phyloP scores from a whole-genome alignment of 75 land plant genomes.

The Picea glauca region DNA sequence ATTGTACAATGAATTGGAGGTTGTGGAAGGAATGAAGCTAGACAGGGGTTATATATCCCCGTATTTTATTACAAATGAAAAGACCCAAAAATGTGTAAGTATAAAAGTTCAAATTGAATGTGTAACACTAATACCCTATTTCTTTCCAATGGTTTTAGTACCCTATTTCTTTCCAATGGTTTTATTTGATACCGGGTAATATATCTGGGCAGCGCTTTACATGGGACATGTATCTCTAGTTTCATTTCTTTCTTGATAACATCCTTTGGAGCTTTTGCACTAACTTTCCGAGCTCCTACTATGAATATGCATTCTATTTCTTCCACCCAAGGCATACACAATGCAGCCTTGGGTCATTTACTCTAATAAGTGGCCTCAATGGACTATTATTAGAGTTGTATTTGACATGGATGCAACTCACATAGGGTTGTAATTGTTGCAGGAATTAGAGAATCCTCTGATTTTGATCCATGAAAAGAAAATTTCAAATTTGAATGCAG shows the following conservation, averaged over 20 bases:
- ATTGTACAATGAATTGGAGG: conserved; percentile 56
- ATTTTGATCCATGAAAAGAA: conserved; percentile 84
- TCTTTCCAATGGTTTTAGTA: too few relatives aligned
- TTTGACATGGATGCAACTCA: neutral
- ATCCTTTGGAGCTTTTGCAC: neutral
- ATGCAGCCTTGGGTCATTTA: neutral
- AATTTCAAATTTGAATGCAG: conserved; percentile 49
- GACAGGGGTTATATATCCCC: conserved; percentile 70
- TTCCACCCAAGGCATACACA: neutral
- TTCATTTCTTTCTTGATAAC: neutral
- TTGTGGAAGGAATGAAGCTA: conserved; percentile 74
- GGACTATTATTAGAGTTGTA: neutral
- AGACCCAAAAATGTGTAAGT: conserved; percentile 79
- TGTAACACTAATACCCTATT: neutral
- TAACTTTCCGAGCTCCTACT: neutral
- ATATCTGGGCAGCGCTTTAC: neutral
- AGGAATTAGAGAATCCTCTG: conserved; percentile 83
- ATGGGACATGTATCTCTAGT: neutral
- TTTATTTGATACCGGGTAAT: neutral
- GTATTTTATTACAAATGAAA: conserved; percentile 57
- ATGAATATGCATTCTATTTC: neutral
- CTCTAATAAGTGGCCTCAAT: neutral
- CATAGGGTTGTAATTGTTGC: neutral
- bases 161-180: neutral
- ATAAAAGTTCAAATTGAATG: neutral